Percentiles rank a stretch among this genome's conserved stretches.
Evolutionary conservation across 352 stramenopile genomes (phyloP).

Genomic region (Globisporangium cederbergense): DNA sequence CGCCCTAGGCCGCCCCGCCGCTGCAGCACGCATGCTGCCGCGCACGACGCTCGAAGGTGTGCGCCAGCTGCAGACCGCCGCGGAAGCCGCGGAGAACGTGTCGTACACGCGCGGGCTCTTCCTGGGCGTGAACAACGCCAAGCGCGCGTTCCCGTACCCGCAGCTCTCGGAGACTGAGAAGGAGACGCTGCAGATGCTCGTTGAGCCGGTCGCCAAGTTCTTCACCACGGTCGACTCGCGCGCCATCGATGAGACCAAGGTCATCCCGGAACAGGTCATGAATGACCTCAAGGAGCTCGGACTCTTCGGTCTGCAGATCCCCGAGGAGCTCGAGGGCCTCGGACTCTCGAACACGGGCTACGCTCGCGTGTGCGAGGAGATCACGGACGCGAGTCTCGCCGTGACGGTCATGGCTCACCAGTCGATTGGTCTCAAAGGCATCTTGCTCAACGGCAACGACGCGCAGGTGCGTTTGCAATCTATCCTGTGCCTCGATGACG

Average conservation of each 20-base stretch:
- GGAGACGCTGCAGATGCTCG: conserved; percentile 84
- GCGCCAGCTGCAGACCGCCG: conserved; percentile 65
- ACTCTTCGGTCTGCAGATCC: conserved; percentile 85
- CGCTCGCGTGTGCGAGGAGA: conserved; percentile 81
- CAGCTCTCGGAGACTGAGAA: conserved; percentile 62
- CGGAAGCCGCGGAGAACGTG: conserved; percentile 55
- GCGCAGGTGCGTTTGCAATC: conserved; percentile 26
- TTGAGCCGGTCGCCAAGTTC: conserved; percentile 79
- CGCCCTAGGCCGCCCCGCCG: neutral
- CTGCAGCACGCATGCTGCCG: conserved; percentile 17
- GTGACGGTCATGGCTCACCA: conserved; percentile 88
- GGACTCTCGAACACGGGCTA: conserved; percentile 85
- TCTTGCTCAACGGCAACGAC: conserved; percentile 85
- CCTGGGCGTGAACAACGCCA: conserved; percentile 77
- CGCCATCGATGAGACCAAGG: conserved; percentile 79
- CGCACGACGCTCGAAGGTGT: conserved; percentile 13
- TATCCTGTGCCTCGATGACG: neutral
- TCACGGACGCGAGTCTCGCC: conserved; percentile 71
- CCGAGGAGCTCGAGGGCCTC: conserved; percentile 71
- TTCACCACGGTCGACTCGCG: conserved; percentile 68
- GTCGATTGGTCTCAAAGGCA: conserved; percentile 86
- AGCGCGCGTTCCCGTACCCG: conserved; percentile 78
- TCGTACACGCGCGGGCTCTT: conserved; percentile 84
- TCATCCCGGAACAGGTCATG: conserved; percentile 68
- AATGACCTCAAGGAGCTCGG: conserved; percentile 80